Percentiles rank a stretch among this genome's conserved stretches.
Evolutionary conservation across 2,329 filamentous ascomycete genomes (phyloP).

Genomic region (Colletotrichum siamense): DNA sequence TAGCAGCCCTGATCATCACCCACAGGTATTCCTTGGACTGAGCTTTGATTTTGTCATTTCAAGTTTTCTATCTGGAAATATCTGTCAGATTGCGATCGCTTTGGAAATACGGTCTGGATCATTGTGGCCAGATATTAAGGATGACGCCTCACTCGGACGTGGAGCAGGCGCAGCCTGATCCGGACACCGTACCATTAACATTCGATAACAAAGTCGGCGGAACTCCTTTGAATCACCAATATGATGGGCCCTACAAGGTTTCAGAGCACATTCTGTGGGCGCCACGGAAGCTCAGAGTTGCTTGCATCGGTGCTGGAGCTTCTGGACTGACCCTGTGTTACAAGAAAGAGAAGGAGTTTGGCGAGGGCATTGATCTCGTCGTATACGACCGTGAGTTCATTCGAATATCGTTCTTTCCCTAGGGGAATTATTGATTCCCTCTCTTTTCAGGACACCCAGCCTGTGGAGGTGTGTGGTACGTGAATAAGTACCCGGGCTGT

Average conservation of each 20-base stretch:
- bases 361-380: conserved; percentile 19
- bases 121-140: neutral
- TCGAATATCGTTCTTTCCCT: too few relatives aligned
- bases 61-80: neutral
- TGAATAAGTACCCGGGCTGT: conserved; percentile 39
- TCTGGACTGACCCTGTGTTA: conserved; percentile 15
- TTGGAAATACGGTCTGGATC: neutral
- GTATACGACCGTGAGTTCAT: conserved; percentile 27
- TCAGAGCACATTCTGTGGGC: conserved; percentile 1
- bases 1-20: neutral
- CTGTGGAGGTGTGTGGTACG: conserved; percentile 38
- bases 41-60: neutral
- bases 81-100: neutral
- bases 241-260: neutral
- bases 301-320: conserved; percentile 12
- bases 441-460: neutral
- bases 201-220: neutral
- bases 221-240: neutral
- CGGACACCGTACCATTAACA: neutral
- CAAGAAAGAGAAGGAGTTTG: conserved; percentile 14
- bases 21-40: neutral
- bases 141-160: neutral
- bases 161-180: neutral
- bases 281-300: neutral
- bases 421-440: neutral